Base-by-base conservation (phyloP, 202 grass and related monocot genomes). In the Setaria viridis region DNA sequence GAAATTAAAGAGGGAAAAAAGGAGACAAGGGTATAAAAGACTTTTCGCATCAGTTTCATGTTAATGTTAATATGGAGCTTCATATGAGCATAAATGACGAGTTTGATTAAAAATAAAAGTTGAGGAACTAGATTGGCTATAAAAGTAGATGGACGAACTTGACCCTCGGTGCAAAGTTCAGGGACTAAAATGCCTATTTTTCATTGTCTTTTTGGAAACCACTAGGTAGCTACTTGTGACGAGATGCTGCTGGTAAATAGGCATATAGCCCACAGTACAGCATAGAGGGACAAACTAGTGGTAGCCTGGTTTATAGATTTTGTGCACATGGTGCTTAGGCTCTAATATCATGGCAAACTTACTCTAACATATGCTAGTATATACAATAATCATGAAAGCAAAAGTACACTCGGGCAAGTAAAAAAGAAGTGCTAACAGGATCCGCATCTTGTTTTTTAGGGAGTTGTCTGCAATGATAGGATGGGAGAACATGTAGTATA, bases 371-470 rank as follows among this genome's bases (percentile, higher is more conserved):
- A 9, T 60, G 5, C 4, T 3, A 20, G 5, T 20, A 70, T 72
- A 62, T 82, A 58, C 39, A 54, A 41, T 53, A 11, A 30, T 50
- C 34, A 9, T 37, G 29, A 19, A 64, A 78, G 10, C 29, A 58
- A 56, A 33, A 70, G 59, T 80, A 51, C 43, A 84, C 21, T 46
- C 51, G 37, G 70, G 29, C 2, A 50, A 66, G 66, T 56, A 46
- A 90, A 83, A 60, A 83, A 62, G 37, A 78, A 35, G 50, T 14
- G 48, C 45, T 25, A 67, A 42, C 42, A 53, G 73, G 33, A 87
- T 75, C 84, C 62, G 60, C 60, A 87, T 76, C 84, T 80, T 90
- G 75, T 60, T 83, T 68, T 68, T 20, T 83, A 73, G 16, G 66
- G 67, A 11, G 42, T 70, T 60, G 56, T 65, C 59, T 85, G 29